Evolutionary conservation across 164 flowering plant species (phyloP), one percentile per base, ranked within the genome.

Genomic region (Sedum album): DNA sequence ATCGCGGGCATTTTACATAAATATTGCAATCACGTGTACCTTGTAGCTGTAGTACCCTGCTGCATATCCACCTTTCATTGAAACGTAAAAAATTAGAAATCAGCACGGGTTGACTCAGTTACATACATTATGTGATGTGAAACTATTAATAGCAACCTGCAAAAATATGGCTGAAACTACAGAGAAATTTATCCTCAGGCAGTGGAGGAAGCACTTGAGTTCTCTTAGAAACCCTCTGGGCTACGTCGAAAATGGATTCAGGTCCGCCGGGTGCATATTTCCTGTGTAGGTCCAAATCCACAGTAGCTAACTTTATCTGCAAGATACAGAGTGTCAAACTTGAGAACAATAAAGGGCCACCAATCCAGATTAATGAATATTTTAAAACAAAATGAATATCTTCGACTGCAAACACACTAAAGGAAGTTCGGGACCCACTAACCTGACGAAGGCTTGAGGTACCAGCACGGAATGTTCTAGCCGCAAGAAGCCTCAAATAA

Each of bases 1-100:
- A 39, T 14, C 8, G 42, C 39, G 23, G 15, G 26, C 18, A 7
- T 11, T n/a, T 38, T 60, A 23, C 28, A 49, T n/a, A 60, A 48
- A 30, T 21, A 23, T 25, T 25, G 68, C 21, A 18, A 48, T 51
- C 1, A 30, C 25, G 51, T 42, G 15, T 86, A 92, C 99, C 99
- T 87, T 90, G 77, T 95, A 95, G 76, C 97, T 95, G 78, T 95
- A 95, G 81, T 95, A 95, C 68, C 99, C 99, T 76, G 97, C 99
- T 7, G 93, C 93, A 81, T 95, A 95, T 73, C 90, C 93, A 80
- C 96, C 97, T 91, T 28, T 57, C 26, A 33, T 33, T 23, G 28
- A n/a, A 18, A 41, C 28, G 36, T 21, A 36, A 31, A 36, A 41
- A 31, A 78, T 55, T 1, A 57, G 18, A 57, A 28, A 33, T 57